These are phyloP conservation scores for Pseudonitzschia multiseries DNA, from an alignment of 108 stramenopile species.

Conservation along the genomic window DNA sequence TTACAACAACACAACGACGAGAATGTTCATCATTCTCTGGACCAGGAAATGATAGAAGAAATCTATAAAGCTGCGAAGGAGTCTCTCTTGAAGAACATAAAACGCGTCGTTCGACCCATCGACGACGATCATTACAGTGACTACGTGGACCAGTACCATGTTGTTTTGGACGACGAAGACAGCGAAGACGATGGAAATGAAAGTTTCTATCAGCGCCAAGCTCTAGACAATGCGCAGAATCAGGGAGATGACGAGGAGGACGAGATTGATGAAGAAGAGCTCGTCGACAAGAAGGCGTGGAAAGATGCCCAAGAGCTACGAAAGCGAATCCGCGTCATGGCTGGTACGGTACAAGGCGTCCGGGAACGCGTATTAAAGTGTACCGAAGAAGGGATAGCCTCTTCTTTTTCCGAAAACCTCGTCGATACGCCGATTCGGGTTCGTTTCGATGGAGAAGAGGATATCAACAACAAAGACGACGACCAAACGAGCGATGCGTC, in stretches of 20 bases:
- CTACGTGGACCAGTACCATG: slow-evolving; percentile 31
- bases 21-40: neutral
- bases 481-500: neutral
- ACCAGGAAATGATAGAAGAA: slow-evolving; percentile 3
- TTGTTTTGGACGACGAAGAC: slow-evolving; percentile 10
- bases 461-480: neutral
- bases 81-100: slow-evolving; percentile 23
- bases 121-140: slow-evolving; percentile 26
- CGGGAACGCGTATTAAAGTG: slow-evolving; percentile 27
- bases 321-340: slow-evolving; percentile 11
- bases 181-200: slow-evolving; percentile 18
- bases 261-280: slow-evolving; percentile 29
- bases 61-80: slow-evolving; percentile 20
- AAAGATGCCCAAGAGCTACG: slow-evolving; percentile 27
- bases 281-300: slow-evolving; percentile 27
- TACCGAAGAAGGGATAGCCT: slow-evolving; percentile 6
- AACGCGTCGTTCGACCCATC: slow-evolving; percentile 23
- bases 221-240: neutral
- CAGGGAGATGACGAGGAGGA: slow-evolving; percentile 19
- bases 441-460: neutral
- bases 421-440: neutral
- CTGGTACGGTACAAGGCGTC: slow-evolving; percentile 14
- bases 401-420: neutral
- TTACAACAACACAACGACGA: neutral
- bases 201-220: neutral